Conservation (phyloP, 2,329 filamentous ascomycete species). For the Aspergillus fumigatiaffinis region DNA sequence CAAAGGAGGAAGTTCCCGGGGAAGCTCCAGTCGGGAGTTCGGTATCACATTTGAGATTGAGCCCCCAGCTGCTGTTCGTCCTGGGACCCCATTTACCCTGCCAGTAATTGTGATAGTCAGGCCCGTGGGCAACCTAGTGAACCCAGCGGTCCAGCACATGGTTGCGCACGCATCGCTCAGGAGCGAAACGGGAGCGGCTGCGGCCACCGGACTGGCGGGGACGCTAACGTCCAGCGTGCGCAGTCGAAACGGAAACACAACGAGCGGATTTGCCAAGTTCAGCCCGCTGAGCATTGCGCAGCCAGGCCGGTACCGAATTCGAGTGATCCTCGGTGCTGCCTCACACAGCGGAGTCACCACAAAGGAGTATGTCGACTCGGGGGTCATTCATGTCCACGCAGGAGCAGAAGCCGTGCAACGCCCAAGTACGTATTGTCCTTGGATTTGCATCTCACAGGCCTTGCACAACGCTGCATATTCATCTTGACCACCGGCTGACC, state of each 20-base stretch:
- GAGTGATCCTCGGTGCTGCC: constrained; percentile 29
- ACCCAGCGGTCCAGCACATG: constrained; percentile 22
- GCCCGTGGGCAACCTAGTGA: constrained; percentile 22
- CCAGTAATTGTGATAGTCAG: constrained; percentile 29
- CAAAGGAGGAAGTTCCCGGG: constrained; percentile 1
- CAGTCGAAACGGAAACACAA: constrained; percentile 26
- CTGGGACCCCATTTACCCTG: constrained; percentile 25
- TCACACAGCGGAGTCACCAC: constrained; percentile 26
- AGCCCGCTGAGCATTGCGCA: constrained; percentile 23
- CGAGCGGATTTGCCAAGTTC: constrained; percentile 29
- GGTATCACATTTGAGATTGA: constrained; percentile 26
- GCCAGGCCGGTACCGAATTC: constrained; percentile 28
- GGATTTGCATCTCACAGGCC: neutral
- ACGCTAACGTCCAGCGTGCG: constrained; percentile 30
- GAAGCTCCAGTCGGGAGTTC: constrained; percentile 25
- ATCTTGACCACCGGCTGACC: constrained; percentile 12
- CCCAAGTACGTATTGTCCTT: constrained; percentile 24
- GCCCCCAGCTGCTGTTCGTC: constrained; percentile 24
- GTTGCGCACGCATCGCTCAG: constrained; percentile 26
- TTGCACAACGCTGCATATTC: too few species aligned
- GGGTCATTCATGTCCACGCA: constrained; percentile 26
- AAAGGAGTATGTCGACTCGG: constrained; percentile 28
- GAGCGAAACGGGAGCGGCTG: constrained; percentile 20
- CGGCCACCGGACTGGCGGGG: constrained; percentile 22
- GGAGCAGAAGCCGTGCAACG: constrained; percentile 22